Conservation (phyloP, 2,329 filamentous ascomycete genomes). For the Dactylella cylindrospora region DNA sequence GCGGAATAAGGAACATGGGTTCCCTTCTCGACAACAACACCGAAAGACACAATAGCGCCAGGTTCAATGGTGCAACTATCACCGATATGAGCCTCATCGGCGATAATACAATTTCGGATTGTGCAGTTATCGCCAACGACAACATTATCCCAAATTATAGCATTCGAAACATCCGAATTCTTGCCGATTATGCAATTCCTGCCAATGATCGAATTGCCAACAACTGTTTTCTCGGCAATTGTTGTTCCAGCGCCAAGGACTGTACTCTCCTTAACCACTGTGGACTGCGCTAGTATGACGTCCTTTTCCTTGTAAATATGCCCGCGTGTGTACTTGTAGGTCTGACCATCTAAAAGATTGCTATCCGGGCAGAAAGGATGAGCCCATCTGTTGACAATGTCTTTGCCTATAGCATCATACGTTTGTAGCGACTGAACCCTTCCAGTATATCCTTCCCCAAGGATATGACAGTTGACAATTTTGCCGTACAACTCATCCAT, state of each 20-base stretch:
- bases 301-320: slow-evolving; percentile 76
- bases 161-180: slow-evolving; percentile 74
- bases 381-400: slow-evolving; percentile 83
- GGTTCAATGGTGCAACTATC: slow-evolving; percentile 67
- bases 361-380: slow-evolving; percentile 87
- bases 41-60: slow-evolving; percentile 77
- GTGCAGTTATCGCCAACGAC: slow-evolving; percentile 72
- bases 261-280: slow-evolving; percentile 66
- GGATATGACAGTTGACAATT: slow-evolving; percentile 87
- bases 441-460: slow-evolving; percentile 80
- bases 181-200: slow-evolving; percentile 81
- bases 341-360: slow-evolving; percentile 76
- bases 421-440: slow-evolving; percentile 81
- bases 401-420: slow-evolving; percentile 84
- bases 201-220: slow-evolving; percentile 78
- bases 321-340: slow-evolving; percentile 69
- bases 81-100: slow-evolving; percentile 70
- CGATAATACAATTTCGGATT: slow-evolving; percentile 73
- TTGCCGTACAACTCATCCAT: slow-evolving; percentile 98
- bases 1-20: slow-evolving; percentile 53
- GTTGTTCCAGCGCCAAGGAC: slow-evolving; percentile 75
- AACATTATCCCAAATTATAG: slow-evolving; percentile 85
- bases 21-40: slow-evolving; percentile 69
- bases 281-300: slow-evolving; percentile 72
- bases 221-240: slow-evolving; percentile 69